phyloP scores from a whole-genome alignment of 345 rosid genomes.

The Fremontodendron californicum region DNA sequence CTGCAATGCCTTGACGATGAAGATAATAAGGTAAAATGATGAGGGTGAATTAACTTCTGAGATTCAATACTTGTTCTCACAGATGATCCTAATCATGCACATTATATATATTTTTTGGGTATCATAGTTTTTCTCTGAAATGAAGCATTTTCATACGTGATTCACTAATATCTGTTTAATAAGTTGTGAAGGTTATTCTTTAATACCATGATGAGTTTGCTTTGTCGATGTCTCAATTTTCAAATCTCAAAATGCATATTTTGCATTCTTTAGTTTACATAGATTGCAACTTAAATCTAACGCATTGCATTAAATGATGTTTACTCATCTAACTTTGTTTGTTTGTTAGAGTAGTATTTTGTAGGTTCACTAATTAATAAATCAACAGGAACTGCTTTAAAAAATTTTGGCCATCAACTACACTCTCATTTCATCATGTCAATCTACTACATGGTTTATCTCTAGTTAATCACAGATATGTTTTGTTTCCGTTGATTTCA shows the following conservation, averaged over 20 bases:
- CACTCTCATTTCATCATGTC: background rate
- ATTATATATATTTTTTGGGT: background rate
- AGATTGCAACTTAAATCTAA: background rate
- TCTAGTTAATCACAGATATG: background rate
- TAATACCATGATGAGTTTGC: background rate
- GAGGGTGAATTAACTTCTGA: conserved; percentile 1
- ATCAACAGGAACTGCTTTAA: background rate
- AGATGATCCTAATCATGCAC: background rate
- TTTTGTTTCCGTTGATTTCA: background rate
- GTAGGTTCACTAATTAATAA: background rate
- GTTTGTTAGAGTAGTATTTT: background rate
- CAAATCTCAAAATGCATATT: background rate
- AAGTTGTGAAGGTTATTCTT: background rate
- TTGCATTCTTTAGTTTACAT: background rate
- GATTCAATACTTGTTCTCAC: background rate
- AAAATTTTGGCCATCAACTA: background rate
- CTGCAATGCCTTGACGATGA: conserved; percentile 50
- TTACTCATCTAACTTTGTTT: background rate
- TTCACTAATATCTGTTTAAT: background rate
- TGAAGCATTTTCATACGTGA: background rate
- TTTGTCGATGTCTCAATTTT: background rate
- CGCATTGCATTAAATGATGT: background rate
- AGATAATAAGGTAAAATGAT: conserved; percentile 48
- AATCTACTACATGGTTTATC: background rate
- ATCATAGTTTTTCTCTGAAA: background rate